phyloP scores from a whole-genome alignment of 345 rosid species.

The Linum usitatissimum region DNA sequence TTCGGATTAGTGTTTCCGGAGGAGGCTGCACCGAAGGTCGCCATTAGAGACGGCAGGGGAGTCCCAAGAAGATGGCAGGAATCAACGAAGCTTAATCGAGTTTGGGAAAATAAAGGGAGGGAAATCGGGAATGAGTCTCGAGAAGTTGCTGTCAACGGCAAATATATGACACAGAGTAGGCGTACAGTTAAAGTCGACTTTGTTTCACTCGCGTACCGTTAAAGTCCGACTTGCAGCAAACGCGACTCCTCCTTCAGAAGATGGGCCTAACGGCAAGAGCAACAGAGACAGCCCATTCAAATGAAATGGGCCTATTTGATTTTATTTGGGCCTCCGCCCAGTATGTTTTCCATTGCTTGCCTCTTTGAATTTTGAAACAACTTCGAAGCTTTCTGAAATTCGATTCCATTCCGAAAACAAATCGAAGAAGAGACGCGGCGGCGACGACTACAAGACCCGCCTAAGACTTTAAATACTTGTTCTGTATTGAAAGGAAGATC shows the following conservation, averaged over 20 bases:
- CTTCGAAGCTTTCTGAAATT: too few species aligned
- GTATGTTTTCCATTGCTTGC: too few species aligned
- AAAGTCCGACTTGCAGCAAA: neutral
- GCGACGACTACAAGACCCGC: neutral
- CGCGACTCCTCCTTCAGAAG: neutral
- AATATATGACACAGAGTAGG: too few species aligned
- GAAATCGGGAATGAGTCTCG: too few species aligned
- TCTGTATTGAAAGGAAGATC: neutral
- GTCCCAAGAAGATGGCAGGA: too few species aligned
- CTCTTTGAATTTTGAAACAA: too few species aligned
- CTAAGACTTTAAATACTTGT: neutral
- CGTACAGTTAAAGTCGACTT: too few species aligned
- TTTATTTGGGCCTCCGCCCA: too few species aligned
- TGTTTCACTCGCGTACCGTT: neutral
- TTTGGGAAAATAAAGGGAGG: too few species aligned
- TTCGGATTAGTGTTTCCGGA: neutral
- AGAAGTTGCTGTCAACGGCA: too few species aligned
- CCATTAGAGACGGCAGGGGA: slow-evolving; percentile 22
- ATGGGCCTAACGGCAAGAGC: neutral
- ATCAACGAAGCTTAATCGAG: too few species aligned
- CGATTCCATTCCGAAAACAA: neutral
- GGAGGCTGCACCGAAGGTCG: neutral
- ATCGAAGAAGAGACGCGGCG: neutral
- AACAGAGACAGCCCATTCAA: neutral
- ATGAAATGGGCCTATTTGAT: neutral